Conservation (phyloP, 2,329 filamentous ascomycete species). For the Coleophoma eucalyptorum region DNA sequence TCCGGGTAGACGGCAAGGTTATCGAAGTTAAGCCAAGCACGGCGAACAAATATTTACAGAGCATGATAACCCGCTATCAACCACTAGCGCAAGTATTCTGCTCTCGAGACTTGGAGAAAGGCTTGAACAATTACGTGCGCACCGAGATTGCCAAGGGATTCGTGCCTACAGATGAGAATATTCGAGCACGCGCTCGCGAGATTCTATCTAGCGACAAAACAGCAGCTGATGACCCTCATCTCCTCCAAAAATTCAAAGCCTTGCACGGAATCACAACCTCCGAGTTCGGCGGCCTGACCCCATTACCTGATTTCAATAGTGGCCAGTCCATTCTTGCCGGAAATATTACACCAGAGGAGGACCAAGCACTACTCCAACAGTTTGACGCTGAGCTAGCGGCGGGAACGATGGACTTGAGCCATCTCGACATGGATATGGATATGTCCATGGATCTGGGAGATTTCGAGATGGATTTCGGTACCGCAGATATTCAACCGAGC, state of each 20-base stretch:
- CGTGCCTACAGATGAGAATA: constrained; percentile 43
- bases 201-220: constrained; percentile 44
- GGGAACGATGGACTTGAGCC: not conserved
- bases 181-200: constrained; percentile 43
- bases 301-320: not conserved
- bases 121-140: constrained; percentile 44
- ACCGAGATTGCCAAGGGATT: constrained; percentile 32
- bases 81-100: constrained; percentile 52
- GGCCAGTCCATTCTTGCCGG: not conserved
- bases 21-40: constrained; percentile 40
- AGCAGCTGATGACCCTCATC: constrained; percentile 48
- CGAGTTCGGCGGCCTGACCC: not conserved
- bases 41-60: constrained; percentile 44
- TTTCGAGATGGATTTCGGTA: not conserved
- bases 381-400: not conserved
- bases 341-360: not conserved
- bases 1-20: constrained; percentile 27
- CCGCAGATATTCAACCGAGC: no score
- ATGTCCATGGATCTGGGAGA: not conserved
- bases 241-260: constrained; percentile 47
- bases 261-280: constrained; percentile 10
- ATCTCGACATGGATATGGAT: not conserved
- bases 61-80: constrained; percentile 37
- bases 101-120: constrained; percentile 53
- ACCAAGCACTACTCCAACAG: not conserved